A percentile compares a stretch with the other conserved stretches of the same genome.
These are phyloP conservation scores for Chamaecrista fasciculata DNA, from an alignment of 306 rosid species.

Conservation along the genomic window DNA sequence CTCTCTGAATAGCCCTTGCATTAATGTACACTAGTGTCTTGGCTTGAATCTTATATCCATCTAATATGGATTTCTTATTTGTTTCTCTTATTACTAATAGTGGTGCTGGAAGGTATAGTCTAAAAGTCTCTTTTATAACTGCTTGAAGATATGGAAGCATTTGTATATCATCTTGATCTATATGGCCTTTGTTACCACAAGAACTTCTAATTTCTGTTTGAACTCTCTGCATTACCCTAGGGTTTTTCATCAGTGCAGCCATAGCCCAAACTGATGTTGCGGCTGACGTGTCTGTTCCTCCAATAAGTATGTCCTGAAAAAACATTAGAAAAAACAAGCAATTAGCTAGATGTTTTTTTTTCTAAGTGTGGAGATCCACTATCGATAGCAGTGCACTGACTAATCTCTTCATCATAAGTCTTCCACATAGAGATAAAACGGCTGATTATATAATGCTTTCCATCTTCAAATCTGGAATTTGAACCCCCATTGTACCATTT, in stretches of 20 bases:
- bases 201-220: not conserved
- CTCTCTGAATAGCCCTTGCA: no score
- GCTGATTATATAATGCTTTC: no score
- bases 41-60: not conserved
- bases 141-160: not conserved
- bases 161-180: constrained; percentile 9
- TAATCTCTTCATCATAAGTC: no score
- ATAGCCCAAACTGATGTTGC: not conserved
- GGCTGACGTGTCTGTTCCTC: no score
- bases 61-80: not conserved
- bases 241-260: not conserved
- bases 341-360: no score
- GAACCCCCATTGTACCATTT: no score
- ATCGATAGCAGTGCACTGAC: no score
- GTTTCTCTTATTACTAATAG: not conserved
- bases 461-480: no score
- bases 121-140: constrained; percentile 1
- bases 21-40: constrained; percentile 6
- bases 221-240: not conserved
- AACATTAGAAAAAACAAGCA: no score
- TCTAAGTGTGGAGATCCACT: no score
- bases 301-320: no score
- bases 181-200: not conserved
- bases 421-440: no score
- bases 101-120: not conserved